Evolutionary conservation across 192 early-diverging fungal species (phyloP), one percentile per base, ranked within the genome.

Genomic region (Backusella australiensis): DNA sequence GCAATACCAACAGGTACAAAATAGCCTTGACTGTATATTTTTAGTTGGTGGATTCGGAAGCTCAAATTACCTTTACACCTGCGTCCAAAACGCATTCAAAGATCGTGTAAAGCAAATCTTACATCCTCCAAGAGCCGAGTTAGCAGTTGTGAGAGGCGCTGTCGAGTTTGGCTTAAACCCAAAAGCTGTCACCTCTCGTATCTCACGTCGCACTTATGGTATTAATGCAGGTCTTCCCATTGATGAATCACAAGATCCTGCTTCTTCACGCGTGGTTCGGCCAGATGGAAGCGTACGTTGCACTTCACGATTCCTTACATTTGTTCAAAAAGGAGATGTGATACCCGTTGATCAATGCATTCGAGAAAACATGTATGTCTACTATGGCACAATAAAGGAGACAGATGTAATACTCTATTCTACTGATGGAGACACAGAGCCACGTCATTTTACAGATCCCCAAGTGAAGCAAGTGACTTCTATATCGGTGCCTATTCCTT

Each of bases 21-120:
- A 75, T 71, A 41, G 84, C 67, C 53, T 87, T 63, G 35, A 76
- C 19, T 80, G 84, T 19, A 85, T 88, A 23, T 88, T 88, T 69
- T 77, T 88, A 35, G 87, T 88, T 34, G 87, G 87, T 63, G 87
- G 87, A 34, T 86, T 86, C 71, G 85, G 87, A 41, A 81, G 78
- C 73, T 86, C 85, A 5, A 76, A 75, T 11, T 86, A 86, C 26
- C 77, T 88, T 17, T 79, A 81, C 52, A 69, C 72, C 39, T 72
- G 80, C 38, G 76, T 88, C 6, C 79, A 81, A 26, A 56, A 72
- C 6, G 63, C 42, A 11, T 88, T 88, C 74, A 72, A 72, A 65
- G 63, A 36, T 41, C 72, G 79, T 6, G 78, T 88, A 17, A 35
- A 73, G 6, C 78, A 77, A 29, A 84, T 88, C 35, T 75, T 75